phyloP scores from a whole-genome alignment of 176 grass and related monocot species.

The Metroxylon sagu region DNA sequence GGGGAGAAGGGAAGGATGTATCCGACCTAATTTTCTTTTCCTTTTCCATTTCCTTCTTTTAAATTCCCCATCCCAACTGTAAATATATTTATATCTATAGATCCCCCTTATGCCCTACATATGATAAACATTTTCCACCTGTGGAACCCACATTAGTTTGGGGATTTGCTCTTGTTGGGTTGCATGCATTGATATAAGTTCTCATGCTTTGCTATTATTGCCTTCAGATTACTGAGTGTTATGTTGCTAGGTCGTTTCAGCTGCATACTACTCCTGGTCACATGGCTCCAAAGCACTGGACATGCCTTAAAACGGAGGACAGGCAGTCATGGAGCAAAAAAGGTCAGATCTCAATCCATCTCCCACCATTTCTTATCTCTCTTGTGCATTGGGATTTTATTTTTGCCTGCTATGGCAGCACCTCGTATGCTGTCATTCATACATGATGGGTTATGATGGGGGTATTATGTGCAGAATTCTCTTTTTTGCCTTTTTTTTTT shows the following conservation, averaged over 20 bases:
- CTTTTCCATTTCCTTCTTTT: slow-evolving; percentile 1
- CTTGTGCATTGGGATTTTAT: not conserved
- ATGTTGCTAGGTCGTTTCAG: no score
- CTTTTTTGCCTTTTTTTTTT: no score
- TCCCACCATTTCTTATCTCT: not conserved
- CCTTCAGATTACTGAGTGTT: not conserved
- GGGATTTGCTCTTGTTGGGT: slow-evolving; percentile 30
- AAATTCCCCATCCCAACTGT: slow-evolving; percentile 5
- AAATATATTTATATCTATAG: slow-evolving; percentile 17
- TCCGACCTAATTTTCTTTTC: slow-evolving; percentile 19
- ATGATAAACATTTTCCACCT: slow-evolving; percentile 47
- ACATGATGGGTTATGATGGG: no score
- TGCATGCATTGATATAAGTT: slow-evolving; percentile 3
- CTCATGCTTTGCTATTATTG: not conserved
- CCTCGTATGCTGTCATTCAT: not conserved
- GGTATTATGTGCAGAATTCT: no score
- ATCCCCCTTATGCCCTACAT: slow-evolving; percentile 37
- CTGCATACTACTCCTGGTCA: not conserved
- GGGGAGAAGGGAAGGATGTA: slow-evolving; percentile 44
- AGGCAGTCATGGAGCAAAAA: not conserved
- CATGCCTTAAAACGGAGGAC: not conserved
- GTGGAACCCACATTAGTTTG: slow-evolving; percentile 18
- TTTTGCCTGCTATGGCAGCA: not conserved
- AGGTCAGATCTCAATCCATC: slow-evolving; percentile 13
- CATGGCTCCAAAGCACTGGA: not conserved